A percentile compares a stretch with the other conserved stretches of the same genome.
phyloP scores from a whole-genome alignment of 306 rosid species.

The Glycine tomentella region DNA sequence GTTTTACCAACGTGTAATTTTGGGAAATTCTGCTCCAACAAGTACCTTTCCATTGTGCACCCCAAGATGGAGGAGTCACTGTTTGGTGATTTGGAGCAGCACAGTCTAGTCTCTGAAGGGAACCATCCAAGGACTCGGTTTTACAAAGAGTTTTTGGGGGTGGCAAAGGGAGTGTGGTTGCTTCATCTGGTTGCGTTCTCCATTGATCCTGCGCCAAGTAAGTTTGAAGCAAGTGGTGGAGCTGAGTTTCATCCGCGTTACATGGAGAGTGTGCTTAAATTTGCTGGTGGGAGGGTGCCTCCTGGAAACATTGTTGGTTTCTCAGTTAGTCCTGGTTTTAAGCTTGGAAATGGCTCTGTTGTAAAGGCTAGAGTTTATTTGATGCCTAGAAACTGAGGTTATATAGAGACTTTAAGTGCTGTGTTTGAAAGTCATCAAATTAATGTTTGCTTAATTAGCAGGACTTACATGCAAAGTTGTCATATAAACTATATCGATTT shows the following conservation, averaged over 20 bases:
- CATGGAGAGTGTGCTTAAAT: slow-evolving; percentile 84
- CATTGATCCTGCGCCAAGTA: no score
- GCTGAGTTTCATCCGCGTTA: slow-evolving; percentile 23
- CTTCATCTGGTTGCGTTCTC: slow-evolving; percentile 85
- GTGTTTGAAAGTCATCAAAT: no score
- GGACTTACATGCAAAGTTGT: no score
- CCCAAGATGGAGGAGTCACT: slow-evolving; percentile 97
- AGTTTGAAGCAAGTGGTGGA: no score
- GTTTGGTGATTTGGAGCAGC: slow-evolving; percentile 88
- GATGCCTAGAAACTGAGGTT: not conserved
- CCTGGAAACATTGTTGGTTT: slow-evolving; percentile 71
- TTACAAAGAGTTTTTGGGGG: no score
- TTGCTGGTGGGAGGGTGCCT: slow-evolving; percentile 41
- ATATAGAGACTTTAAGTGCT: no score
- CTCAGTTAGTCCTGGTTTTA: slow-evolving; percentile 86
- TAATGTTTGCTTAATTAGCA: no score
- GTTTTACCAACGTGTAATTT: no score
- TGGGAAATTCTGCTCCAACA: no score
- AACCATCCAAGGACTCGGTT: no score
- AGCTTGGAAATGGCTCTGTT: slow-evolving; percentile 81
- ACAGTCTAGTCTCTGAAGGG: not conserved
- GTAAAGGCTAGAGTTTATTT: slow-evolving; percentile 75
- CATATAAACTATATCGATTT: no score
- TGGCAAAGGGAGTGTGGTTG: slow-evolving; percentile 82
- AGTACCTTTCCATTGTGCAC: slow-evolving; percentile 57